phyloP scores from a whole-genome alignment of 2,329 filamentous ascomycete species.

The Clonostachys rosea region DNA sequence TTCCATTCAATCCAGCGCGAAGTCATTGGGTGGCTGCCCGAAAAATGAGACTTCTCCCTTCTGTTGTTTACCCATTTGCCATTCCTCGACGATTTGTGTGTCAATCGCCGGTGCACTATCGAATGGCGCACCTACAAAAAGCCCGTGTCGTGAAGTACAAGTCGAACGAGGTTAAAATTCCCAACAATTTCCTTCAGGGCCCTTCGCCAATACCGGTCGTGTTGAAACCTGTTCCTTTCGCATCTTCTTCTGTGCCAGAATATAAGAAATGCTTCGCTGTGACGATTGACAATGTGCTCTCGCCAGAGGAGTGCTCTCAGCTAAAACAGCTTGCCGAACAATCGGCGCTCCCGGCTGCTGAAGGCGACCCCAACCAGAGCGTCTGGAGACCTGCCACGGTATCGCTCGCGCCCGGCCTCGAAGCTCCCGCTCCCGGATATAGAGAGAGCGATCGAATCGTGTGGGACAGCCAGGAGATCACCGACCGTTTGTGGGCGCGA shows the following conservation, averaged over 20 bases:
- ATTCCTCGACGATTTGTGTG: no score
- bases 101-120: no score
- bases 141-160: slow-evolving; percentile 13
- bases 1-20: no score
- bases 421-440: slow-evolving; percentile 51
- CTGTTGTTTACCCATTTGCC: no score
- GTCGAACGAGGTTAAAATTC: slow-evolving; percentile 24
- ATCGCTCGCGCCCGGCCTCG: slow-evolving; percentile 57
- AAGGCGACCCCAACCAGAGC: slow-evolving; percentile 9
- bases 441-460: slow-evolving; percentile 73
- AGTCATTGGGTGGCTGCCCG: no score
- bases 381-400: slow-evolving; percentile 67
- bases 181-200: slow-evolving; percentile 36
- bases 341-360: slow-evolving; percentile 25
- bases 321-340: slow-evolving; percentile 48
- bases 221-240: slow-evolving; percentile 46
- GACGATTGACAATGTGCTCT: slow-evolving; percentile 56
- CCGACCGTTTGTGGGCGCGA: slow-evolving; percentile 58
- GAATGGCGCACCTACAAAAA: no score
- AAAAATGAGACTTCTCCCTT: no score
- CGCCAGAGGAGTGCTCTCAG: slow-evolving; percentile 49
- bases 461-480: slow-evolving; percentile 62
- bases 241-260: slow-evolving; percentile 37
- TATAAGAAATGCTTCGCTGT: slow-evolving; percentile 51
- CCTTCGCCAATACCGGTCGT: slow-evolving; percentile 32